Evolutionary conservation across 2,329 filamentous ascomycete genomes (phyloP), one percentile per base, ranked within the genome.

Genomic region (Pestalotiopsis sp.): DNA sequence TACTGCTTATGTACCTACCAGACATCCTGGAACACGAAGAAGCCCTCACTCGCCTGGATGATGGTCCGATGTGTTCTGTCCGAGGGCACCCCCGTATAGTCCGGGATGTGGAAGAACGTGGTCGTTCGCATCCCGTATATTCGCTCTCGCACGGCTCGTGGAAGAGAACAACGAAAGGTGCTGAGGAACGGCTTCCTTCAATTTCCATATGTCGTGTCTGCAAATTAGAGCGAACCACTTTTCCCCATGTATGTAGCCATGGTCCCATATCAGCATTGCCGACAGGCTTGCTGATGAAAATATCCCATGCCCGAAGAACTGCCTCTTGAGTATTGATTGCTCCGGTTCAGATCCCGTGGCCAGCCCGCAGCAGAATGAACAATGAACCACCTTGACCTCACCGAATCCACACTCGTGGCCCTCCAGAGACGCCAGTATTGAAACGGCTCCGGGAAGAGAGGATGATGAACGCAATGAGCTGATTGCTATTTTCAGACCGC

Each of bases 341-440:
- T 52, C 45, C 45, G 45, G n/a, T 17, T 20, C 45, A 52, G 45
- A 52, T 52, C n/a, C 45, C 45, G 45, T 52, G 20, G 45, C 45
- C n/a, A 20, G 45, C 45, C 20, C 20, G 27, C 25, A 12, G n/a
- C 6, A 14, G 13, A 14, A 9, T 23, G 25, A 27, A 25, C 14
- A 36, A 39, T 20, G n/a, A 36, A 38, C 20, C 59, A 62, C 59
- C 59, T 62, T 62, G 59, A 36, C 59, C 36, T 62, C 59, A 62
- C 59, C 59, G 59, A 62, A 39, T 12, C 59, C 59, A 62, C 27
- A 62, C 27, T 62, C 36, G 17, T 27, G 25, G 23, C 57, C 27
- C 57, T 27, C 23, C 14, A 27, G 57, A 59, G 12, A 20, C 31
- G 6, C 23, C 25, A 13, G 41, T 23, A 17, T 25, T 36, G 31